Evolutionary conservation across 1,284 basidiomycete genomes (phyloP), one percentile per base, ranked within the genome.

Genomic region (Ceratorhiza oryzae-sativae): DNA sequence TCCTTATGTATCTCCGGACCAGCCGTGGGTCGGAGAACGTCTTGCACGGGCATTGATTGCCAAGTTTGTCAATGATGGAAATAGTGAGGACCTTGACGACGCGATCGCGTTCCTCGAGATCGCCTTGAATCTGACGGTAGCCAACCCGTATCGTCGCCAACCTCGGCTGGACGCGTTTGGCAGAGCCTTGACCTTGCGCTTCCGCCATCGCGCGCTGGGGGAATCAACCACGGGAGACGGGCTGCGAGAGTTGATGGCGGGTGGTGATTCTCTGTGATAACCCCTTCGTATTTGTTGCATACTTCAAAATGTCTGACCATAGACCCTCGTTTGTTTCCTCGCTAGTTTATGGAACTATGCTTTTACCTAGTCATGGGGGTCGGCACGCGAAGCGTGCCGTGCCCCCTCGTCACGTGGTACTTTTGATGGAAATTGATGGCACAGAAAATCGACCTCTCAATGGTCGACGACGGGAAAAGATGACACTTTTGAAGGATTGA

Each of bases 181-280:
- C 23, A 45, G 45, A 3, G 42, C 60, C 18, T 27, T 62, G 30
- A 48, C 94, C 20, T 80, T 99, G 80, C 85, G 97, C 63, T 90
- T 99, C 84, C 86, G 85, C 74, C 96, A 99, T 80, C 79, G 88
- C 71, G 81, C 83, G 45, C 82, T 92, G 13, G 92, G 92, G 3
- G 34, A 23, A 12, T 34, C n/a, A 36, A 20, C n/a, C n/a, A 36
- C 32, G 6, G 34, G 15, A 15, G 34, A 58, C 13, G 8, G 32
- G 15, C n/a, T 20, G 36, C 12, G 23, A 10, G 55, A 41, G 32
- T 18, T 58, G 36, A 58, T 58, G 36, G 20, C 20, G 23, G 34
- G 55, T 18, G 25, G 20, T 39, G 34, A 23, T 13, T 56, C 53
- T 4, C 30, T 56, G 53, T 56, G 34, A 36, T 34, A 72, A 78